Percentiles rank a stretch among this genome's conserved stretches.
Conservation (phyloP, 2,329 filamentous ascomycete genomes). For the Dactylellina cionopaga region DNA sequence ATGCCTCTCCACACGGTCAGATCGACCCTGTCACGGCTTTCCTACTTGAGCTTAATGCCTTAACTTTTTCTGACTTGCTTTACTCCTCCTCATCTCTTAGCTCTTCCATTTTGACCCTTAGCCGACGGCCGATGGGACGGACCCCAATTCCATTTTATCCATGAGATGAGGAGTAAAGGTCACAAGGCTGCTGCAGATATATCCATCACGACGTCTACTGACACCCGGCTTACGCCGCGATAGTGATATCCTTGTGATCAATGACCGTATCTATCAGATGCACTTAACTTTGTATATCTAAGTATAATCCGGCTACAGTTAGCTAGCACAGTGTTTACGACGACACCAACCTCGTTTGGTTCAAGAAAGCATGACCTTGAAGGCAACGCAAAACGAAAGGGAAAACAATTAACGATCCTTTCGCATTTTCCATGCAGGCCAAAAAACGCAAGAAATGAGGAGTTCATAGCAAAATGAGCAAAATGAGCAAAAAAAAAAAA, state of each 20-base stretch:
- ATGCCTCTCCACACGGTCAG: conserved; percentile 29
- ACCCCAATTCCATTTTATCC: conserved; percentile 40
- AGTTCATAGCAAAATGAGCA: neutral
- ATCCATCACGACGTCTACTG: conserved; percentile 25
- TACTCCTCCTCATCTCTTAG: conserved; percentile 12
- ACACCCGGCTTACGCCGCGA: conserved; percentile 39
- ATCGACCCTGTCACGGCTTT: conserved; percentile 45
- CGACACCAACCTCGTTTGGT: neutral
- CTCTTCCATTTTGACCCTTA: conserved; percentile 50
- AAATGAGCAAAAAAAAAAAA: conserved; percentile 5
- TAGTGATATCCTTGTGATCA: conserved; percentile 49
- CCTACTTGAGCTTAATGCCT: conserved; percentile 51
- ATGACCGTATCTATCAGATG: conserved; percentile 52
- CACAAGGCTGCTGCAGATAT: conserved; percentile 44
- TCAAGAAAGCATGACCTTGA: neutral
- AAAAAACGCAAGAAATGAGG: conserved; percentile 16
- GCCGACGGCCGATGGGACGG: conserved; percentile 41
- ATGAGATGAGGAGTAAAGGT: conserved; percentile 50
- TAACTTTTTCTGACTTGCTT: conserved; percentile 17
- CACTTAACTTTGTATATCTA: too few species aligned
- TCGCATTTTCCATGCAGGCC: conserved; percentile 25
- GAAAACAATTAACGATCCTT: too few species aligned
- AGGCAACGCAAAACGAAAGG: too few species aligned
- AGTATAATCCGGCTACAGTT: too few species aligned
- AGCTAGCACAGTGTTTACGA: too few species aligned